Evolutionary conservation across 2,329 filamentous ascomycete species (phyloP).

Genomic region (Rhynchosporium secalis): DNA sequence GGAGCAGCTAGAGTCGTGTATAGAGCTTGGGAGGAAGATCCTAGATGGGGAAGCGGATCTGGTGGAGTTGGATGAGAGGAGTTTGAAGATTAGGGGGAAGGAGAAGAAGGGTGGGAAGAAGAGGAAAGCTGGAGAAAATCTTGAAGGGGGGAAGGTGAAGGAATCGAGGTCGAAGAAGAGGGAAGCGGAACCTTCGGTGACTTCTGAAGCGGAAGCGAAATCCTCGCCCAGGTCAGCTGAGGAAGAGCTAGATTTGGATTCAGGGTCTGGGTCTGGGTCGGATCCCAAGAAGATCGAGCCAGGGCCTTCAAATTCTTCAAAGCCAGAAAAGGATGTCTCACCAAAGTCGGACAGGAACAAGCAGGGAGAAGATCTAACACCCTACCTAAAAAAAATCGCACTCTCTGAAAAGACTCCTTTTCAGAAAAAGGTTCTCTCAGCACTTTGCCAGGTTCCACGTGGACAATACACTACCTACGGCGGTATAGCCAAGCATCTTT

Average conservation of each 20-base stretch:
- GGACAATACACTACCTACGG: constrained; percentile 79
- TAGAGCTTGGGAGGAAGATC: constrained; percentile 43
- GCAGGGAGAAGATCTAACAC: constrained; percentile 23
- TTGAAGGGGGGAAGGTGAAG: neutral
- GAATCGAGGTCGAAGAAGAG: constrained; percentile 17
- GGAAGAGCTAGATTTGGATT: neutral
- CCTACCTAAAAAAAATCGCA: constrained; percentile 33
- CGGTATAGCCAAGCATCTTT: constrained; percentile 64
- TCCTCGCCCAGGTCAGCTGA: neutral
- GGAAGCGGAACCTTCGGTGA: constrained; percentile 7
- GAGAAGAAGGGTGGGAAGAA: constrained; percentile 18
- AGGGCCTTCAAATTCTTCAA: constrained; percentile 25
- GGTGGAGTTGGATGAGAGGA: constrained; percentile 43
- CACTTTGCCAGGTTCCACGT: constrained; percentile 74
- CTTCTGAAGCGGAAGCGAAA: neutral
- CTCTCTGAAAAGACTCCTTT: constrained; percentile 47
- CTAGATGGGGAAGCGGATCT: constrained; percentile 41
- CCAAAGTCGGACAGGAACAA: neutral
- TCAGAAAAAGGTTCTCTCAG: constrained; percentile 66
- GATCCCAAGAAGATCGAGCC: constrained; percentile 44
- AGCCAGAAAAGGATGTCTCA: neutral
- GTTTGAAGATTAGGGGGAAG: constrained; percentile 42
- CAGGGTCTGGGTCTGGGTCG: neutral
- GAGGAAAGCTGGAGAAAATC: constrained; percentile 13
- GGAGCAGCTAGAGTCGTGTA: constrained; percentile 42